Evolutionary conservation across 345 rosid genomes (phyloP).

Genomic region (Cochlearia excelsa): DNA sequence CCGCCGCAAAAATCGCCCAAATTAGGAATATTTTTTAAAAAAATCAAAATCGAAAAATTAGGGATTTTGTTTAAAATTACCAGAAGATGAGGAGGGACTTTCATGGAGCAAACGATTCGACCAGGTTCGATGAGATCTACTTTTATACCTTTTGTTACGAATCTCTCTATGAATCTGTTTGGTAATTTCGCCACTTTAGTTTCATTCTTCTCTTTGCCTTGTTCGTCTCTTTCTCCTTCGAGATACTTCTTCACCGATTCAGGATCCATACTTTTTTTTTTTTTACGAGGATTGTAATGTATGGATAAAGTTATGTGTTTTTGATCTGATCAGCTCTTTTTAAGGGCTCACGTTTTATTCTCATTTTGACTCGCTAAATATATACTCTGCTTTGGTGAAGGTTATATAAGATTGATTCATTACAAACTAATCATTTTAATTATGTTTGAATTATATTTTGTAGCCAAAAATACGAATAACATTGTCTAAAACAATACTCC

Average conservation of each 20-base stretch:
- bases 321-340: not conserved
- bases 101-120: conserved; percentile 74
- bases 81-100: conserved; percentile 72
- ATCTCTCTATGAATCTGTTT: conserved; percentile 50
- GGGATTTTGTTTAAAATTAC: conserved; percentile 30
- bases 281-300: not conserved
- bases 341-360: conserved; percentile 12
- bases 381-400: too few relatives aligned
- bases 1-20: not conserved
- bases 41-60: not conserved
- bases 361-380: too few relatives aligned
- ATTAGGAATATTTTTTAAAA: not conserved
- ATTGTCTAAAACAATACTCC: not conserved
- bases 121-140: conserved; percentile 68
- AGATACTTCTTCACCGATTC: conserved; percentile 59
- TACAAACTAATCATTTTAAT: too few relatives aligned
- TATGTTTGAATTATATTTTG: too few relatives aligned
- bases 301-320: not conserved
- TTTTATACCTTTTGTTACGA: conserved; percentile 58
- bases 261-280: conserved; percentile 40
- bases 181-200: conserved; percentile 45
- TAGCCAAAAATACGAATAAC: too few relatives aligned
- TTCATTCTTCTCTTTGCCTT: conserved; percentile 30
- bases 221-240: conserved; percentile 45
- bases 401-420: too few relatives aligned